Evolutionary conservation across 2,329 filamentous ascomycete genomes (phyloP).

Genomic region (Endothia cerciana): DNA sequence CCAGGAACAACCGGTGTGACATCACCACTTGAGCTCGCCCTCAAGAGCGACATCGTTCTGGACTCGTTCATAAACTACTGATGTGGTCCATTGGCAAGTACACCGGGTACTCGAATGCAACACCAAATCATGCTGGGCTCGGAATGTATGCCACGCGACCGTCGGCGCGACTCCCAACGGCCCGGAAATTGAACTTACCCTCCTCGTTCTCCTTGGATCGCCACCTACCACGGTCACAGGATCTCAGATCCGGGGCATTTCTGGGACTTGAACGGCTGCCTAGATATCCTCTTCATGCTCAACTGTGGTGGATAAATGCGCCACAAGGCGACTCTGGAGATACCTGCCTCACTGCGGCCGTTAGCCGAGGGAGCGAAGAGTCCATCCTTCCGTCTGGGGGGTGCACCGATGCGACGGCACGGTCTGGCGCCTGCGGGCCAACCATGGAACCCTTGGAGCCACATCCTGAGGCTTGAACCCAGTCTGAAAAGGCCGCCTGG

Average conservation of each 20-base stretch:
- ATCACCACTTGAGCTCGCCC: background rate
- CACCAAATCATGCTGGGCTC: background rate
- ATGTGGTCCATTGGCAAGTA: background rate
- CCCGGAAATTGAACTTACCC: background rate
- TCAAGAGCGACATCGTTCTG: background rate
- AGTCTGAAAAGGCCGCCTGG: background rate
- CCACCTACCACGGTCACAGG: constrained; percentile 4
- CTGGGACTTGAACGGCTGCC: background rate
- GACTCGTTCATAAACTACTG: background rate
- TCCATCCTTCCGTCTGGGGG: constrained; percentile 1
- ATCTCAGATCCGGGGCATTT: background rate
- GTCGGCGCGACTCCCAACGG: constrained; percentile 10
- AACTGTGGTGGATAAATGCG: constrained; percentile 1
- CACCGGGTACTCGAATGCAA: background rate
- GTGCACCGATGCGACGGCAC: constrained; percentile 1
- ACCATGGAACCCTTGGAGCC: background rate
- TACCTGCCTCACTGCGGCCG: constrained; percentile 6
- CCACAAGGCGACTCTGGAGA: background rate
- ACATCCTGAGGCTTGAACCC: background rate
- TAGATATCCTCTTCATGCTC: background rate
- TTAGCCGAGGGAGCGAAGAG: background rate
- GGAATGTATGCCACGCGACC: constrained; percentile 11
- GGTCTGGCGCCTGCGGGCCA: background rate
- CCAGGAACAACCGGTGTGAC: background rate
- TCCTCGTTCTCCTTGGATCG: background rate